These are phyloP conservation scores for Crithidia fasciculata DNA, from an alignment of 208 protist genomes.

Conservation along the genomic window DNA sequence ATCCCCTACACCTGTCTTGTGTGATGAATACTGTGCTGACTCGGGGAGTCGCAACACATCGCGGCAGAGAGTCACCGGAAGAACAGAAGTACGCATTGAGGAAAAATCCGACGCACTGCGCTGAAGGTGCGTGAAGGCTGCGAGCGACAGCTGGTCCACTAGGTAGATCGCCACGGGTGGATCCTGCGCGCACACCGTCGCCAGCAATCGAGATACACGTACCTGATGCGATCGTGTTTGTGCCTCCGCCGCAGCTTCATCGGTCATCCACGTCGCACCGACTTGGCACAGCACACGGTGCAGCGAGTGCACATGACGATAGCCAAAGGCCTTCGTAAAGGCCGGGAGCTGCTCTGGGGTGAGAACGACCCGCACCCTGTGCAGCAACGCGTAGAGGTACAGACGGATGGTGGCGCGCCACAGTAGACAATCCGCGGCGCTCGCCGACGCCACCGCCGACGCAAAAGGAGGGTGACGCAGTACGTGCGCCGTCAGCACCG, in stretches of 20 bases:
- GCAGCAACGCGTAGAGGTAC: slow-evolving; percentile 47
- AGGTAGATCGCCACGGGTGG: slow-evolving; percentile 33
- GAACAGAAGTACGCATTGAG: not conserved
- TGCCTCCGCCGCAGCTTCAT: not conserved
- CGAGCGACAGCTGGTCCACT: slow-evolving; percentile 31
- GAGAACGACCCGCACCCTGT: slow-evolving; percentile 45
- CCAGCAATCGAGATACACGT: not conserved
- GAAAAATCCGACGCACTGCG: not conserved
- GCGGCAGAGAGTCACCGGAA: slow-evolving; percentile 30
- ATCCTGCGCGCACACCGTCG: slow-evolving; percentile 2
- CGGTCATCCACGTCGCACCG: no score
- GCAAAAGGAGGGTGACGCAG: slow-evolving; percentile 4
- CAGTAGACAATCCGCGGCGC: not conserved
- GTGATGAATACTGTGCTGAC: not conserved
- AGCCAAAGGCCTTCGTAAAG: slow-evolving; percentile 50
- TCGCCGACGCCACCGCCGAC: not conserved
- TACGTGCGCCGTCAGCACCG: slow-evolving; percentile 13
- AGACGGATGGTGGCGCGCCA: slow-evolving; percentile 45
- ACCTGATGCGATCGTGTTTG: not conserved
- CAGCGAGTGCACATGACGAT: slow-evolving; percentile 25
- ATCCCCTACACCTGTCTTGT: no score
- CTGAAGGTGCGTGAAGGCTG: slow-evolving; percentile 24
- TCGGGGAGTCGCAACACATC: slow-evolving; percentile 21
- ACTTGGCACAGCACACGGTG: slow-evolving; percentile 13
- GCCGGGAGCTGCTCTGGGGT: slow-evolving; percentile 60